A percentile compares a stretch with the other conserved stretches of the same genome.
Conservation (phyloP, 2,329 filamentous ascomycete species). For the Pestalotiopsis sp. region DNA sequence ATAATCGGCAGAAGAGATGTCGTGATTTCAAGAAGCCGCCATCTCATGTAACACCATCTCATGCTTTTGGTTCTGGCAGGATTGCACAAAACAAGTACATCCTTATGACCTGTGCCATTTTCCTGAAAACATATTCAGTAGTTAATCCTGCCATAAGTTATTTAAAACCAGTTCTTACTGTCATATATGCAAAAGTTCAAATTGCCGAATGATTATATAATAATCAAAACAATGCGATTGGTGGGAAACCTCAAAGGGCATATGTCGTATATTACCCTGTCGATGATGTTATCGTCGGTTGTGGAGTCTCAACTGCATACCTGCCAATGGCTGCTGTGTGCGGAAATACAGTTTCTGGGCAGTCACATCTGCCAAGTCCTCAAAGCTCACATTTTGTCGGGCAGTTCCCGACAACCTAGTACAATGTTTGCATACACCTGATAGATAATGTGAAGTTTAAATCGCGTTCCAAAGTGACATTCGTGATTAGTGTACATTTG, state of each 20-base stretch:
- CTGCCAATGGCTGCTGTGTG: slow-evolving; percentile 14
- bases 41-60: background rate
- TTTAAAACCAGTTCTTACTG: too few species aligned
- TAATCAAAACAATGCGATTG: background rate
- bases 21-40: background rate
- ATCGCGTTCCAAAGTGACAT: too few species aligned
- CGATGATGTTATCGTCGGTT: slow-evolving; percentile 7
- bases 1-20: background rate
- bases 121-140: too few species aligned
- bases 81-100: background rate
- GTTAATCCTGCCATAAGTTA: too few species aligned
- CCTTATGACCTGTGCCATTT: too few species aligned
- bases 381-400: background rate
- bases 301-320: background rate
- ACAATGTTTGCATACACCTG: background rate
- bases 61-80: background rate
- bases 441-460: background rate
- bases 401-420: background rate
- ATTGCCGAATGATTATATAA: background rate
- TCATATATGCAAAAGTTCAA: too few species aligned
- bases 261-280: background rate
- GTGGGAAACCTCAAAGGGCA: background rate
- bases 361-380: background rate
- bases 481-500: too few species aligned
- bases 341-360: background rate